Evolutionary conservation across 306 rosid species (phyloP).

Genomic region (Fragaria vesca): DNA sequence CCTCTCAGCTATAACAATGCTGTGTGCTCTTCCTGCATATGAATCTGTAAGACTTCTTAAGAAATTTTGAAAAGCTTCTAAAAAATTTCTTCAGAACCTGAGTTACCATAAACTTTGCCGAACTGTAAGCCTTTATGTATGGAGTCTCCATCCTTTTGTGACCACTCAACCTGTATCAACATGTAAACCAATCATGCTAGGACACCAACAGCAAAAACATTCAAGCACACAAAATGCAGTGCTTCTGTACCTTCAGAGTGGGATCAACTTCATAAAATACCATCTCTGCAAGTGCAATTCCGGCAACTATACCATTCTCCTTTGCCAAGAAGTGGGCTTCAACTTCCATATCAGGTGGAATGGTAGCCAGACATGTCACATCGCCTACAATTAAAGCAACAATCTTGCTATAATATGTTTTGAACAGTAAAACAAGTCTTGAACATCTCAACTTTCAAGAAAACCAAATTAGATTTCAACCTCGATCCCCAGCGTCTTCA

Average conservation of each 20-base stretch:
- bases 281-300: slow-evolving; percentile 81
- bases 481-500: slow-evolving; percentile 82
- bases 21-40: slow-evolving; percentile 75
- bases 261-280: slow-evolving; percentile 85
- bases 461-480: slow-evolving; percentile 31
- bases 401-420: not conserved
- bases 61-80: slow-evolving; percentile 23
- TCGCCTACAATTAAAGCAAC: slow-evolving; percentile 58
- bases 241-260: slow-evolving; percentile 57
- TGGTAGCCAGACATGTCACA: slow-evolving; percentile 81
- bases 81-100: slow-evolving; percentile 5
- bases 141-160: slow-evolving; percentile 71
- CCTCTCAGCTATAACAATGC: slow-evolving; percentile 83
- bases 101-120: slow-evolving; percentile 83
- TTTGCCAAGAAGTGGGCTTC: slow-evolving; percentile 91
- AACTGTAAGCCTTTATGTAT: slow-evolving; percentile 72
- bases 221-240: slow-evolving; percentile 20
- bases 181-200: slow-evolving; percentile 17
- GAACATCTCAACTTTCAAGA: not conserved
- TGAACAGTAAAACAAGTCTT: not conserved
- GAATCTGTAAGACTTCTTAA: slow-evolving; percentile 19
- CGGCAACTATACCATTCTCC: slow-evolving; percentile 85
- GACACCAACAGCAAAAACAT: slow-evolving; percentile 20
- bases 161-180: slow-evolving; percentile 77
- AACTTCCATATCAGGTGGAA: slow-evolving; percentile 69